phyloP scores from a whole-genome alignment of 371 early-diverging fungal genomes.

The Mucor racemosus region DNA sequence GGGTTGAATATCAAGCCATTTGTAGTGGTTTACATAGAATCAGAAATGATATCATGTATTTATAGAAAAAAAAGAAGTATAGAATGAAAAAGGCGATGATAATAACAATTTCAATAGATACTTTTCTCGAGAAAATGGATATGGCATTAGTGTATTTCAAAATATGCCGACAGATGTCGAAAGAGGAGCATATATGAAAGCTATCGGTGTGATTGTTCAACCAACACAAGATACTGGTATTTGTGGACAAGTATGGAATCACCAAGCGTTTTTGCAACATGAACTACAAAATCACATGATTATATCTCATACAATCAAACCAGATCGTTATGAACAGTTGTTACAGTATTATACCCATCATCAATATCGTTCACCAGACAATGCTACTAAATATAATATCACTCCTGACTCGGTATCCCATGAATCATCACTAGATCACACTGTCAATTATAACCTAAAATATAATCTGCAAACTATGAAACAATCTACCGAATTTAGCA shows the following conservation, averaged over 20 bases:
- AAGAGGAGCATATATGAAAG: constrained; percentile 63
- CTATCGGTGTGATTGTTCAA: constrained; percentile 59
- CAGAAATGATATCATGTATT: constrained; percentile 58
- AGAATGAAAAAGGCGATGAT: neutral
- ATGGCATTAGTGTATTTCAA: constrained; percentile 58
- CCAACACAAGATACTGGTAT: constrained; percentile 49
- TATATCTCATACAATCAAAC: neutral
- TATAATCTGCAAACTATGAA: neutral
- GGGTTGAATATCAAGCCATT: constrained; percentile 64
- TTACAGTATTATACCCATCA: constrained; percentile 19
- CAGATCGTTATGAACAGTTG: constrained; percentile 7
- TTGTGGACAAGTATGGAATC: constrained; percentile 58
- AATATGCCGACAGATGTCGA: constrained; percentile 41
- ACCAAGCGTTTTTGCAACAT: constrained; percentile 41
- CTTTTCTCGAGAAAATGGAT: constrained; percentile 47
- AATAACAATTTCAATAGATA: constrained; percentile 37
- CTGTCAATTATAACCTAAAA: constrained; percentile 17
- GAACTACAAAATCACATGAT: constrained; percentile 29
- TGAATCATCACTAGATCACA: neutral
- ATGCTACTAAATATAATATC: neutral
- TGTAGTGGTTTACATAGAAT: constrained; percentile 65
- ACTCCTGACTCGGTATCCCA: neutral
- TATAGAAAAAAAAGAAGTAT: neutral
- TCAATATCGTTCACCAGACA: constrained; percentile 4
- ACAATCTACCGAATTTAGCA: neutral